Conservation (phyloP, 306 rosid species). For the Betula pendula region DNA sequence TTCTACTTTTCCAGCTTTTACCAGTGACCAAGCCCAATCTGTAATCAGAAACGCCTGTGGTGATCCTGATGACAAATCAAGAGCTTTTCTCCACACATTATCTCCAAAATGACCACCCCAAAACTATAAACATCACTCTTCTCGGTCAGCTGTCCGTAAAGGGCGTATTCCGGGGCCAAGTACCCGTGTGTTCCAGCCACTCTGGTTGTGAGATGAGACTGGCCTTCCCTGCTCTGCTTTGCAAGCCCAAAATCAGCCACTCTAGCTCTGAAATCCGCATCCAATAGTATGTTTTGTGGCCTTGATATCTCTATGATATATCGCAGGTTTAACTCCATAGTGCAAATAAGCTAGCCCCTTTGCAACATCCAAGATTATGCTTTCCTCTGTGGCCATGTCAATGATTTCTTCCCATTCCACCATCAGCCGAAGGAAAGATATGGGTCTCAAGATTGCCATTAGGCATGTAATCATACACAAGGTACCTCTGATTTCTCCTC, state of each 20-base stretch:
- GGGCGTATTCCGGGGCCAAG: slow-evolving; percentile 91
- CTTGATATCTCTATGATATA: slow-evolving; percentile 91
- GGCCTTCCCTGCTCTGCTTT: slow-evolving; percentile 86
- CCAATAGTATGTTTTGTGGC: slow-evolving; percentile 88
- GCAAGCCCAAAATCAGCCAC: slow-evolving; percentile 98
- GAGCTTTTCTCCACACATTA: slow-evolving; percentile 94
- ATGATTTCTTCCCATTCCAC: slow-evolving; percentile 37
- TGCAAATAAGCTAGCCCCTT: slow-evolving; percentile 87
- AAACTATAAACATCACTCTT: slow-evolving; percentile 97
- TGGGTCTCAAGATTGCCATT: slow-evolving; percentile 85
- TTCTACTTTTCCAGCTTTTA: slow-evolving; percentile 67
- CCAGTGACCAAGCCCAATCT: slow-evolving; percentile 96
- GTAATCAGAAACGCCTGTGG: slow-evolving; percentile 75
- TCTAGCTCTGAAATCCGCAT: slow-evolving; percentile 83
- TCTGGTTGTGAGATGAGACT: slow-evolving; percentile 95
- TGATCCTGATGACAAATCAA: slow-evolving; percentile 70
- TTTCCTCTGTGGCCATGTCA: slow-evolving; percentile 97
- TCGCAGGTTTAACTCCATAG: slow-evolving; percentile 92
- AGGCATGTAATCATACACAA: slow-evolving; percentile 91
- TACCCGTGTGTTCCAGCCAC: slow-evolving; percentile 99
- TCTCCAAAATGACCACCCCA: slow-evolving; percentile 95
- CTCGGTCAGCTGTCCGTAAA: slow-evolving; percentile 94
- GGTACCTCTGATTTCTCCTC: slow-evolving; percentile 63
- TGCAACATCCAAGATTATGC: slow-evolving; percentile 86
- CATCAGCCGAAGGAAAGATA: slow-evolving; percentile 44